Conservation (phyloP, 2,329 filamentous ascomycete species). For the Ascochyta pisi region DNA sequence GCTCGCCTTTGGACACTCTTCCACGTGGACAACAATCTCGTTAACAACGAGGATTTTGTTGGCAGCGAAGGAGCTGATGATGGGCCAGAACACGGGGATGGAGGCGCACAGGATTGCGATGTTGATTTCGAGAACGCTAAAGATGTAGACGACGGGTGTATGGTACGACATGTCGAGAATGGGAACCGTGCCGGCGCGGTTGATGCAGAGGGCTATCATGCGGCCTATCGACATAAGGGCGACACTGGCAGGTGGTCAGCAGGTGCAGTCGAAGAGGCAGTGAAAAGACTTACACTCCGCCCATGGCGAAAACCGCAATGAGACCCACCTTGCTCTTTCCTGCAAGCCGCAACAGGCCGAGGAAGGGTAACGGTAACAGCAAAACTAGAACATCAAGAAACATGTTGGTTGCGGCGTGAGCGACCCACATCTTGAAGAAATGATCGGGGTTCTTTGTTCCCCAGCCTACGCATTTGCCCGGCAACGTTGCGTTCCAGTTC, state of each 20-base stretch:
- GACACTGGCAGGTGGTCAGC: conserved; percentile 32
- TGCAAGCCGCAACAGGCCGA: conserved; percentile 38
- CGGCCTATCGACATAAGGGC: conserved; percentile 39
- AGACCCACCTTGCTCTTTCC: conserved; percentile 41
- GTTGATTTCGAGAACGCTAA: conserved; percentile 48
- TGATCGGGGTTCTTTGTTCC: conserved; percentile 38
- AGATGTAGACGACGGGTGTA: conserved; percentile 41
- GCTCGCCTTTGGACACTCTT: conserved; percentile 27
- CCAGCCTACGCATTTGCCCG: conserved; percentile 44
- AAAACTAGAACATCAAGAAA: conserved; percentile 43
- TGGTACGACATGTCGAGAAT: conserved; percentile 40
- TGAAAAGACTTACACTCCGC: conserved; percentile 40
- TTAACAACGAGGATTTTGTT: conserved; percentile 50
- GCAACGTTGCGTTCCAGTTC: conserved; percentile 34
- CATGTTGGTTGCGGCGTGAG: conserved; percentile 43
- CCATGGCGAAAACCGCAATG: conserved; percentile 41
- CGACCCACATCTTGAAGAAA: conserved; percentile 40
- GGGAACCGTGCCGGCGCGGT: conserved; percentile 42
- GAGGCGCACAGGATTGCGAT: conserved; percentile 48
- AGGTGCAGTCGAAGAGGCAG: not conserved
- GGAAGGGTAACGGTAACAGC: conserved; percentile 40
- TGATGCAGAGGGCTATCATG: conserved; percentile 36
- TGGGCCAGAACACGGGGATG: conserved; percentile 50
- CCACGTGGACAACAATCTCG: conserved; percentile 46
- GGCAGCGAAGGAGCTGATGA: conserved; percentile 37